Percentiles rank a stretch among this genome's conserved stretches.
Evolutionary conservation across 495 filamentous ascomycete species (phyloP).

Genomic region (Tetracladium setigerum): DNA sequence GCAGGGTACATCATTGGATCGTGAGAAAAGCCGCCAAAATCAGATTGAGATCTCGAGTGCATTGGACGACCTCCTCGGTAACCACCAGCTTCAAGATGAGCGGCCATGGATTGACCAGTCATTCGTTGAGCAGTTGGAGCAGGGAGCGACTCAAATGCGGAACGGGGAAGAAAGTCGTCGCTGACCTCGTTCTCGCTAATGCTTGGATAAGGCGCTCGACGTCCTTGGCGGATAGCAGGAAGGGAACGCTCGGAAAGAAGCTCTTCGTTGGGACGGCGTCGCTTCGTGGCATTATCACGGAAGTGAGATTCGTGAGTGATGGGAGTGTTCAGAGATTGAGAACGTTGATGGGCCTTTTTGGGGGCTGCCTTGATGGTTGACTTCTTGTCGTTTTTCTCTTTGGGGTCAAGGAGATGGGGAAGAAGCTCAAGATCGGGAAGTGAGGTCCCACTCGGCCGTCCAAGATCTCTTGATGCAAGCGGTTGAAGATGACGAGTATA

Average conservation of each 20-base stretch:
- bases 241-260: not conserved
- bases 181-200: conserved; percentile 14
- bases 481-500: conserved; percentile 29
- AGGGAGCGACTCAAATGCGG: conserved; percentile 7
- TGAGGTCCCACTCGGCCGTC: conserved; percentile 11
- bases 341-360: conserved; percentile 11
- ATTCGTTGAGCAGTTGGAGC: conserved; percentile 13
- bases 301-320: conserved; percentile 12
- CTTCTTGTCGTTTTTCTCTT: conserved; percentile 3
- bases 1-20: not conserved
- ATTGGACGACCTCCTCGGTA: not conserved
- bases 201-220: conserved; percentile 10
- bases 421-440: conserved; percentile 67
- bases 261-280: conserved; percentile 12
- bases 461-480: conserved; percentile 27
- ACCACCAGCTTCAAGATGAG: conserved; percentile 9
- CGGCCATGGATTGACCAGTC: conserved; percentile 10
- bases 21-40: conserved; percentile 10
- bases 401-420: conserved; percentile 37
- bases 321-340: conserved; percentile 29
- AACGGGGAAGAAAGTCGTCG: not conserved
- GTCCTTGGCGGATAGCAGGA: conserved; percentile 1
- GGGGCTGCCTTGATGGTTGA: too few relatives aligned
- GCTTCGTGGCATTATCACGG: conserved; percentile 11
- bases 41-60: conserved; percentile 20